phyloP scores from a whole-genome alignment of 257 asterid species.

The Buddleja alternifolia region DNA sequence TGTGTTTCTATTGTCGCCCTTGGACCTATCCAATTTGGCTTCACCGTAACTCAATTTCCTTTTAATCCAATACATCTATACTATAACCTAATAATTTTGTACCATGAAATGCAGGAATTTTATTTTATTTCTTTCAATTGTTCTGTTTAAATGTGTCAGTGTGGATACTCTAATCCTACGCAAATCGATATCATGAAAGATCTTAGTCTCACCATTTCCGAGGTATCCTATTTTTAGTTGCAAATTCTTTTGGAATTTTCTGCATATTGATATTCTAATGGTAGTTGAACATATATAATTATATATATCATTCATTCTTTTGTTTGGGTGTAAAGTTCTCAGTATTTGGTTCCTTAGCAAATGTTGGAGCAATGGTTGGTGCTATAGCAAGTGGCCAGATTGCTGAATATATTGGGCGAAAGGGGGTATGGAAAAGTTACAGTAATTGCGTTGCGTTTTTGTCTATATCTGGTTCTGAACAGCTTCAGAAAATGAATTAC shows the following conservation, averaged over 20 bases:
- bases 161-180: conserved; percentile 86
- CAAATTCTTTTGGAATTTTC: not conserved
- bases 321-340: conserved; percentile 59
- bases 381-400: conserved; percentile 93
- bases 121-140: not conserved
- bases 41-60: conserved; percentile 43
- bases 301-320: not conserved
- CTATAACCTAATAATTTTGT: too few species aligned
- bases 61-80: not conserved
- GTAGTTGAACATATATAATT: too few species aligned
- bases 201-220: conserved; percentile 71
- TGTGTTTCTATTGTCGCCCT: conserved; percentile 76
- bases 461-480: not conserved
- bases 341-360: conserved; percentile 84
- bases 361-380: conserved; percentile 95
- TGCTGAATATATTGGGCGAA: conserved; percentile 81
- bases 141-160: conserved; percentile 40
- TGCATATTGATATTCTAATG: too few species aligned
- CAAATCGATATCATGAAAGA: conserved; percentile 66
- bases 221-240: conserved; percentile 41
- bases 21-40: conserved; percentile 86
- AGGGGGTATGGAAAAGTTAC: conserved; percentile 64
- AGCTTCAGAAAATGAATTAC: not conserved
- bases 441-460: not conserved
- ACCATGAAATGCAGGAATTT: not conserved